A percentile compares a stretch with the other conserved stretches of the same genome.
These are phyloP conservation scores for Pleurotus cornucopiae DNA, from an alignment of 768 basidiomycete genomes.

Conservation along the genomic window DNA sequence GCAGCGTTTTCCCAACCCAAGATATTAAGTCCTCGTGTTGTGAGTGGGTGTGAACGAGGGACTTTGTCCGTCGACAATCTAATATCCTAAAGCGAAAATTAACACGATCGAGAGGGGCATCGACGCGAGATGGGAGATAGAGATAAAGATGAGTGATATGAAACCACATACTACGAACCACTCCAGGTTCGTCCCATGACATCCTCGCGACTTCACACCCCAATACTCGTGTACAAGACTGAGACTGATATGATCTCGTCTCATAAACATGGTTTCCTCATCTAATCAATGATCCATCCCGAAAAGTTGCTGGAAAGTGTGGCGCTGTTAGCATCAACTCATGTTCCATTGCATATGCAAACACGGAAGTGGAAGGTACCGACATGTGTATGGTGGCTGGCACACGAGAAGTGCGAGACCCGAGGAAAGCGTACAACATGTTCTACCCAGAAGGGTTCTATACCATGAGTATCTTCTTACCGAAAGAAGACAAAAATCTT, in stretches of 20 bases:
- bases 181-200: too few relatives aligned
- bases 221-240: too few relatives aligned
- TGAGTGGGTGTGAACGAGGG: neutral
- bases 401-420: neutral
- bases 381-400: slow-evolving; percentile 1
- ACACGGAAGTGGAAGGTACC: neutral
- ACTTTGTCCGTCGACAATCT: neutral
- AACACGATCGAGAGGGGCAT: slow-evolving; percentile 1
- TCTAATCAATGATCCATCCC: slow-evolving; percentile 4
- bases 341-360: neutral
- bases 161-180: too few relatives aligned
- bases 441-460: too few relatives aligned
- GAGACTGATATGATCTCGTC: too few relatives aligned
- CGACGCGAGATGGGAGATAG: slow-evolving; percentile 1
- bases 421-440: too few relatives aligned
- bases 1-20: neutral
- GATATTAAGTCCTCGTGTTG: slow-evolving; percentile 4
- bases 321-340: neutral
- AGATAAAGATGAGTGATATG: slow-evolving; percentile 1
- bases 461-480: too few relatives aligned
- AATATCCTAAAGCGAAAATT: slow-evolving; percentile 5
- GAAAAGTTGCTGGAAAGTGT: neutral
- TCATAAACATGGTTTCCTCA: neutral
- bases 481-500: too few relatives aligned
- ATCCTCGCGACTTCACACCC: too few relatives aligned